Evolutionary conservation across 108 stramenopile genomes (phyloP).

Genomic region (Aureococcus anophagefferens): DNA sequence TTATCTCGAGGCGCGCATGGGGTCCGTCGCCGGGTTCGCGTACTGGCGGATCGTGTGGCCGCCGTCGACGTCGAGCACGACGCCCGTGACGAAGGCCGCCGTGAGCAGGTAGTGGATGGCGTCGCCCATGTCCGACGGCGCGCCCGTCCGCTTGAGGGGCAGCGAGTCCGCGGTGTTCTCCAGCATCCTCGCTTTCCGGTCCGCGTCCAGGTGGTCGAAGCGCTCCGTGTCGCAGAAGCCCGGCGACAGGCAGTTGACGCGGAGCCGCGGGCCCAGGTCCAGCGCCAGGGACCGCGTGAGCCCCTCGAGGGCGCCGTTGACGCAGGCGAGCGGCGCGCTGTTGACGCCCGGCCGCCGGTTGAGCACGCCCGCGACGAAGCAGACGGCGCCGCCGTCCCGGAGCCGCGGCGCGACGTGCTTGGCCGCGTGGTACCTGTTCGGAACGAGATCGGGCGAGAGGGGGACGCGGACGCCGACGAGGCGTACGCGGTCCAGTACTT

Average conservation of each 20-base stretch:
- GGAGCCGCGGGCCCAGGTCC: slow-evolving; percentile 45
- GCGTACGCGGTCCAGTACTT: slow-evolving; percentile 52
- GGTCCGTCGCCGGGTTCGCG: slow-evolving; percentile 44
- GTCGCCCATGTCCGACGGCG: slow-evolving; percentile 54
- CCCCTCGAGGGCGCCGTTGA: slow-evolving; percentile 60
- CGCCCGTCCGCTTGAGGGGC: slow-evolving; percentile 41
- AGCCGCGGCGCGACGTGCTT: slow-evolving; percentile 42
- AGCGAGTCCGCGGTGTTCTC: slow-evolving; percentile 23
- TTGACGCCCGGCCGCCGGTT: slow-evolving; percentile 57
- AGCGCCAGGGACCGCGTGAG: slow-evolving; percentile 53
- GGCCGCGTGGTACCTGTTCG: slow-evolving; percentile 55
- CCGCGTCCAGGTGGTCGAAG: slow-evolving; percentile 52
- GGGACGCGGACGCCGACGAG: too few species aligned
- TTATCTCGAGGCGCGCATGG: too few species aligned
- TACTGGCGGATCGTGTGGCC: slow-evolving; percentile 54
- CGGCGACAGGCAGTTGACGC: slow-evolving; percentile 56
- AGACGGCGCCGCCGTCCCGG: slow-evolving; percentile 30
- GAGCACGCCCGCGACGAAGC: slow-evolving; percentile 49
- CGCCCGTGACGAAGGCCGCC: slow-evolving; percentile 48
- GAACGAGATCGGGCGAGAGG: too few species aligned
- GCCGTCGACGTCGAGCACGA: slow-evolving; percentile 51
- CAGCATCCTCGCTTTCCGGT: slow-evolving; percentile 38
- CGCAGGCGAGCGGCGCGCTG: slow-evolving; percentile 45
- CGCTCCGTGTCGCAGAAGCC: slow-evolving; percentile 63
- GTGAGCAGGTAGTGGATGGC: slow-evolving; percentile 49